Conservation (phyloP, 1,284 basidiomycete species). For the Boletus sp. region DNA sequence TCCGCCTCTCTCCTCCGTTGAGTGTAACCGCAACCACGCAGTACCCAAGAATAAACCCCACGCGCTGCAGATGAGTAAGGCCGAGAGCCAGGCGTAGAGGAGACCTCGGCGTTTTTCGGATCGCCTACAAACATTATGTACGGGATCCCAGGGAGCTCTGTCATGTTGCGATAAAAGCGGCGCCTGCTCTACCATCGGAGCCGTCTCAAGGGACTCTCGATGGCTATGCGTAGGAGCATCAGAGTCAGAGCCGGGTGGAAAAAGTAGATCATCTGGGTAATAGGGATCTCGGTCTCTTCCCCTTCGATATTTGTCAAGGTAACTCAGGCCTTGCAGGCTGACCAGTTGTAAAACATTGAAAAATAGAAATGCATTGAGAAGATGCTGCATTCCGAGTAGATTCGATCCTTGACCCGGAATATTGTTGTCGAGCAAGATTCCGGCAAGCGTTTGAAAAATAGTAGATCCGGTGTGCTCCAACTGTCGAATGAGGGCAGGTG, state of each 20-base stretch:
- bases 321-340: constrained; percentile 46
- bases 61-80: constrained; percentile 46
- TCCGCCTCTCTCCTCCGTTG: constrained; percentile 35
- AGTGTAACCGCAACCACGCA: constrained; percentile 54
- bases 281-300: constrained; percentile 13
- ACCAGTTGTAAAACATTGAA: constrained; percentile 59
- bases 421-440: constrained; percentile 47
- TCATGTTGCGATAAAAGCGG: constrained; percentile 13
- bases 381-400: constrained; percentile 40
- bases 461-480: constrained; percentile 71
- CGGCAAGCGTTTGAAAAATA: constrained; percentile 66
- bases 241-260: not conserved
- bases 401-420: constrained; percentile 25
- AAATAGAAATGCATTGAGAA: constrained; percentile 56
- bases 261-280: constrained; percentile 16
- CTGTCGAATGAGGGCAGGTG: constrained; percentile 33
- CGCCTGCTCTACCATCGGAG: constrained; percentile 8
- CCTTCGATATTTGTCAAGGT: constrained; percentile 41
- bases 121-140: constrained; percentile 27
- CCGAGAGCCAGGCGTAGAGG: constrained; percentile 45
- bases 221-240: not conserved
- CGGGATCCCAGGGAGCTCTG: constrained; percentile 6
- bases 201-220: not conserved
- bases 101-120: constrained; percentile 48
- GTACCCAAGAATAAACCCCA: constrained; percentile 68